Evolutionary conservation across 768 basidiomycete species (phyloP), one percentile per base, ranked within the genome.

Genomic region (Xerocomellus amylosporus): DNA sequence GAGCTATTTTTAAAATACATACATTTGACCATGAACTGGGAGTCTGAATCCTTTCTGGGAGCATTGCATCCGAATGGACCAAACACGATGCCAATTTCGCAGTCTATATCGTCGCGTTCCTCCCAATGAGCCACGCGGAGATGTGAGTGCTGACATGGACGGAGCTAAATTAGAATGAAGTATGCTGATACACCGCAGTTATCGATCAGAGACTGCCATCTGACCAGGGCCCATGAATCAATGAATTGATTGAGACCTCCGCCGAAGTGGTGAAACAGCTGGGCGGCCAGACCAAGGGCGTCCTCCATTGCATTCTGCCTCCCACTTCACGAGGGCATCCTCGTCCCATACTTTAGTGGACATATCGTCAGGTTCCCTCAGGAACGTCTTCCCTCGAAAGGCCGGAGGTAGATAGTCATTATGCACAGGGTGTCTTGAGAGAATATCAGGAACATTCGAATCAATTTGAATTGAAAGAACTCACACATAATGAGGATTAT

Each of bases 331-430:
- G 53, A 89, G 70, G 26, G 76, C 75, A 19, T 73, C 74, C 60
- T 88, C 85, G 65, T 88, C 83, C 84, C 83, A 87, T 12, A 68
- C 58, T 58, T 84, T 86, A 22, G 66, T 73, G 4, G 71, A 69
- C 49, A 58, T 19, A 53, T 85, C 80, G 3, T 68, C 76, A 37
- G 73, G 75, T 33, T 69, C 66, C 56, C 69, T 73, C 53, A 84
- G 64, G 58, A 85, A 81, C 13, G 54, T 63, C n/a, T 75, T 65
- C 4, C 71, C 75, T 42, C 72, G 64, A 14, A 85, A 65, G 28
- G 77, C 70, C 19, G 71, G 56, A 4, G 87, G 88, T 13, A 88
- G 68, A 68, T 83, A 87, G 20, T 78, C 77, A 59, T 90, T 81
- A 49, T 78, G 69, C 37, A 88, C 85, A 0, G 88, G 87, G 65